Evolutionary conservation across 1,284 basidiomycete genomes (phyloP).

Genomic region (Inonotus hispidus): DNA sequence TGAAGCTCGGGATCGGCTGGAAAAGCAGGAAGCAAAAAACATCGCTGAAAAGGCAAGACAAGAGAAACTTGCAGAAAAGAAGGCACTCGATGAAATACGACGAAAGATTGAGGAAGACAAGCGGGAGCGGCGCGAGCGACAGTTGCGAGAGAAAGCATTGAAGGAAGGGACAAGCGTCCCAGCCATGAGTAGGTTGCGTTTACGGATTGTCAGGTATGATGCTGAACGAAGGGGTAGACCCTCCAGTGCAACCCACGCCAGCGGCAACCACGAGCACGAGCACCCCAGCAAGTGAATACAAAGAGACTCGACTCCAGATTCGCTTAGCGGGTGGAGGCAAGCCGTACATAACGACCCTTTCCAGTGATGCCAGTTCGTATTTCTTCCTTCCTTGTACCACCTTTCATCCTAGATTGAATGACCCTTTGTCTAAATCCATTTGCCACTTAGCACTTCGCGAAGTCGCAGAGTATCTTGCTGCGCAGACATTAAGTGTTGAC

Average conservation of each 20-base stretch:
- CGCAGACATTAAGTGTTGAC: conserved; percentile 62
- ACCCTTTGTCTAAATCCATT: conserved; percentile 8
- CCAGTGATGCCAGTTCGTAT: conserved; percentile 71
- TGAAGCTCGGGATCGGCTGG: conserved; percentile 71
- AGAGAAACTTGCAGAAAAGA: conserved; percentile 86
- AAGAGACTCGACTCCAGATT: conserved; percentile 82
- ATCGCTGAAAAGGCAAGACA: conserved; percentile 59
- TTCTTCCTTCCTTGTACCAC: neutral
- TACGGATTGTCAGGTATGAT: conserved; percentile 11
- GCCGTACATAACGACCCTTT: conserved; percentile 74
- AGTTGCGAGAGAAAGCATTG: conserved; percentile 82
- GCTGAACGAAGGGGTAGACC: conserved; percentile 12
- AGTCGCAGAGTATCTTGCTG: conserved; percentile 83
- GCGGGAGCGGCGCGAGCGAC: conserved; percentile 79
- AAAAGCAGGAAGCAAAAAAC: conserved; percentile 74
- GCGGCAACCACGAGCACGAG: conserved; percentile 39
- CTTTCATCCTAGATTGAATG: neutral
- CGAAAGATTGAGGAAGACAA: conserved; percentile 95
- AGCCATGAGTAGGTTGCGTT: conserved; percentile 23
- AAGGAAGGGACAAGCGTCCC: conserved; percentile 56
- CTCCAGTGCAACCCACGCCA: conserved; percentile 18
- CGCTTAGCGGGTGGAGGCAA: conserved; percentile 74
- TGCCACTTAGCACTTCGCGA: conserved; percentile 60
- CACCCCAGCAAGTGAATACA: conserved; percentile 69
- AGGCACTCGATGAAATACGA: conserved; percentile 79